A percentile compares a stretch with the other conserved stretches of the same genome.
These are phyloP conservation scores for Fusarium illudens DNA, from an alignment of 2,329 filamentous ascomycete species.

Conservation along the genomic window DNA sequence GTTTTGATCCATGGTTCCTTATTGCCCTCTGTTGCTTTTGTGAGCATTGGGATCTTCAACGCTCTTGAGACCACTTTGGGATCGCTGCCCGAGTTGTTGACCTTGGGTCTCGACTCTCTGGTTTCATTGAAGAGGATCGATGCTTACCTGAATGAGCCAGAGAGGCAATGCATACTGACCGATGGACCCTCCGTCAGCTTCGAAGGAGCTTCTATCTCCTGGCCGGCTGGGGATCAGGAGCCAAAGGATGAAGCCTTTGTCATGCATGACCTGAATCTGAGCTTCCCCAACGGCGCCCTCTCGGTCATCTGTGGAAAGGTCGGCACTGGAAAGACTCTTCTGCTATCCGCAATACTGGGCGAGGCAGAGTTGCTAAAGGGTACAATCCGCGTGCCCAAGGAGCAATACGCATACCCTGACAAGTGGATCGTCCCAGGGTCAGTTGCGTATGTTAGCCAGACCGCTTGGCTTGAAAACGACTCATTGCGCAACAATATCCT, in stretches of 20 bases:
- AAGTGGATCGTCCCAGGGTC: slow-evolving; percentile 75
- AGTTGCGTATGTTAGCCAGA: slow-evolving; percentile 78
- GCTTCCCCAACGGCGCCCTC: slow-evolving; percentile 73
- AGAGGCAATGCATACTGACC: slow-evolving; percentile 63
- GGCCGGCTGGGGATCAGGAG: slow-evolving; percentile 71
- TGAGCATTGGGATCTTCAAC: slow-evolving; percentile 77
- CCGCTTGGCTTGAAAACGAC: slow-evolving; percentile 84
- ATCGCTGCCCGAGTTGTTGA: slow-evolving; percentile 75
- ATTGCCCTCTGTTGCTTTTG: slow-evolving; percentile 78
- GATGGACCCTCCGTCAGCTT: slow-evolving; percentile 69
- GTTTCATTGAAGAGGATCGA: slow-evolving; percentile 76
- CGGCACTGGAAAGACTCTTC: slow-evolving; percentile 77
- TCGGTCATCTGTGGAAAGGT: slow-evolving; percentile 80
- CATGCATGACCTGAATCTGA: slow-evolving; percentile 68
- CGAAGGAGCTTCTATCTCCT: slow-evolving; percentile 72
- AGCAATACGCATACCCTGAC: slow-evolving; percentile 60
- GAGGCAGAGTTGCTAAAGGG: slow-evolving; percentile 75
- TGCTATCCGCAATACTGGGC: slow-evolving; percentile 76
- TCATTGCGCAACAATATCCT: slow-evolving; percentile 79
- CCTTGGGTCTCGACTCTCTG: slow-evolving; percentile 74
- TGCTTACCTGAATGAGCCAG: slow-evolving; percentile 71
- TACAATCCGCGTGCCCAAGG: slow-evolving; percentile 61
- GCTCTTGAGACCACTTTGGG: slow-evolving; percentile 74
- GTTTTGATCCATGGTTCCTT: slow-evolving; percentile 68
- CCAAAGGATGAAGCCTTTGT: slow-evolving; percentile 68